These are phyloP conservation scores for Aspergillus saccharolyticus DNA, from an alignment of 495 filamentous ascomycete species.

Conservation along the genomic window DNA sequence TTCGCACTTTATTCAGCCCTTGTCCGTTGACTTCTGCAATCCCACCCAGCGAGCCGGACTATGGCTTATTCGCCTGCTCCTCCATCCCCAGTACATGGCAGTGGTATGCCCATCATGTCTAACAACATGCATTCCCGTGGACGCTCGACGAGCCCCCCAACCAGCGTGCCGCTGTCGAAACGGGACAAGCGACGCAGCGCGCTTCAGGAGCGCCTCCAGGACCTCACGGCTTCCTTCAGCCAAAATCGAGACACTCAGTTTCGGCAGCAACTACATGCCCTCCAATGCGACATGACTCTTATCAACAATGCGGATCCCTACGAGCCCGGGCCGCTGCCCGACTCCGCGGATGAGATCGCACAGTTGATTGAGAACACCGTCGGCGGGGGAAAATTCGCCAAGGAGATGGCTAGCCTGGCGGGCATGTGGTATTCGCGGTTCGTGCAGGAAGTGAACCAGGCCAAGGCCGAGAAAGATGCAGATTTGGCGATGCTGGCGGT, in stretches of 20 bases:
- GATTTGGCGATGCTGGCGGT: conserved; percentile 73
- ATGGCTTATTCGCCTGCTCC: conserved; percentile 39
- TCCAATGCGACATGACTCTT: conserved; percentile 85
- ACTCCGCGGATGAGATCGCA: conserved; percentile 61
- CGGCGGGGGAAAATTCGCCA: conserved; percentile 48
- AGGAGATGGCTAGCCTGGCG: conserved; percentile 59
- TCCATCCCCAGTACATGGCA: conserved; percentile 28
- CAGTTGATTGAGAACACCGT: conserved; percentile 57
- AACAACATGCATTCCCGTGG: conserved; percentile 26
- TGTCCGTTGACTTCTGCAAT: conserved; percentile 3
- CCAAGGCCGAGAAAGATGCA: conserved; percentile 76
- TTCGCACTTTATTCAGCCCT: not conserved
- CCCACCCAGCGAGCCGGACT: conserved; percentile 13
- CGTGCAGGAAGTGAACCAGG: conserved; percentile 77
- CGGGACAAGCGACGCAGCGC: conserved; percentile 81
- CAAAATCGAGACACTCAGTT: conserved; percentile 80
- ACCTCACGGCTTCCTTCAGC: conserved; percentile 68
- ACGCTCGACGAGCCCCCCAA: conserved; percentile 35
- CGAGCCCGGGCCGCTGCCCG: conserved; percentile 63
- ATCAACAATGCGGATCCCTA: conserved; percentile 81
- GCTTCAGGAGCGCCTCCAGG: conserved; percentile 67
- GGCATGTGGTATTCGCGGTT: conserved; percentile 77
- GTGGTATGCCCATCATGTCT: conserved; percentile 18
- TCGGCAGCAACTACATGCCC: conserved; percentile 78
- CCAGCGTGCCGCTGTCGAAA: conserved; percentile 57